These are phyloP conservation scores for Entrophospora sp. DNA, from an alignment of 192 early-diverging fungal species.

Conservation along the genomic window DNA sequence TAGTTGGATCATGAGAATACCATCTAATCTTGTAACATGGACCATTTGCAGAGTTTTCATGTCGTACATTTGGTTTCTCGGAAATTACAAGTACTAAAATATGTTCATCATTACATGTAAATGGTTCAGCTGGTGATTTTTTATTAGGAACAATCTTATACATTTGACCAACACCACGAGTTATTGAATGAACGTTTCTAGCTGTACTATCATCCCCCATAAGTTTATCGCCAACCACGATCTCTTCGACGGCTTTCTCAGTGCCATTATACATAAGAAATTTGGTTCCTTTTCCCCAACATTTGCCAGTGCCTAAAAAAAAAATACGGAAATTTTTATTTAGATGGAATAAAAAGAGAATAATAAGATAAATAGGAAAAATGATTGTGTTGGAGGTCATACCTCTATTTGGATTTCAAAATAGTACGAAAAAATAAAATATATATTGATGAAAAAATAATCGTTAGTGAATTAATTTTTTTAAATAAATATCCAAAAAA, in stretches of 20 bases:
- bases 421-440: too few species aligned
- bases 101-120: conserved; percentile 47
- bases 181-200: conserved; percentile 35
- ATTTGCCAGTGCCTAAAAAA: conserved; percentile 34
- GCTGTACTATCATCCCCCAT: conserved; percentile 45
- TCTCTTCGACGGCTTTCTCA: conserved; percentile 32
- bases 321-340: not conserved
- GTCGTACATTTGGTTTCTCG: not conserved
- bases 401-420: not conserved
- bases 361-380: too few species aligned
- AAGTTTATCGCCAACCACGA: conserved; percentile 29
- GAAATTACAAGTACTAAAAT: conserved; percentile 36
- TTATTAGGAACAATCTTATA: conserved; percentile 34
- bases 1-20: too few species aligned
- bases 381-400: not conserved
- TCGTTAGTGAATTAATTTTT: too few species aligned
- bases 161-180: conserved; percentile 34
- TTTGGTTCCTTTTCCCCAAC: conserved; percentile 25
- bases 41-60: too few species aligned
- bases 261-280: conserved; percentile 41
- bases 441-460: too few species aligned
- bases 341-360: too few species aligned
- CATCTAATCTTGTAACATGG: too few species aligned
- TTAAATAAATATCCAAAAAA: too few species aligned
- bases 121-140: conserved; percentile 25